A percentile compares a stretch with the other conserved stretches of the same genome.
phyloP scores from a whole-genome alignment of 148 eudicot genomes.

The Silene latifolia region DNA sequence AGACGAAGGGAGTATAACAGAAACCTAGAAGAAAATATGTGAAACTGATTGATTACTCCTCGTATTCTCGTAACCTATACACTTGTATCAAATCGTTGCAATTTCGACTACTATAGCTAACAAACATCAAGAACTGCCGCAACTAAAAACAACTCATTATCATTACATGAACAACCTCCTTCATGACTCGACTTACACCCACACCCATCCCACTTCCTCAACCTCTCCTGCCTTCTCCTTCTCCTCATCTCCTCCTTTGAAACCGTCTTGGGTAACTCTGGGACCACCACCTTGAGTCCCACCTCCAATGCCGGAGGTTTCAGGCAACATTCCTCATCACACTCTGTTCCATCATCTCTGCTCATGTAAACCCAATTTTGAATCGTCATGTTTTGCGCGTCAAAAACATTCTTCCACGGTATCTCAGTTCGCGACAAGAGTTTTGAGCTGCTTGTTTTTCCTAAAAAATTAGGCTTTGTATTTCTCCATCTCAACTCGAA shows the following conservation, averaged over 20 bases:
- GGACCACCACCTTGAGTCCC: conserved; percentile 29
- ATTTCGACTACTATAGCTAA: too few species aligned
- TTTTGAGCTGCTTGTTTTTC: conserved; percentile 19
- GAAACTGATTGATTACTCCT: too few species aligned
- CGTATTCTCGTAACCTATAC: too few species aligned
- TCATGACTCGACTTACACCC: conserved; percentile 25
- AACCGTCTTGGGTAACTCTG: not conserved
- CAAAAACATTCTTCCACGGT: conserved; percentile 43
- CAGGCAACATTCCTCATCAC: not conserved
- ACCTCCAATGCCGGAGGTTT: conserved; percentile 49
- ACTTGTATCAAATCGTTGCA: too few species aligned
- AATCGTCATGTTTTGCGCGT: conserved; percentile 35
- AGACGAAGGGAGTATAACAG: too few species aligned
- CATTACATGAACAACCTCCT: conserved; percentile 26
- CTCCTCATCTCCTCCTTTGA: conserved; percentile 11
- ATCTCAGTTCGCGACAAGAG: conserved; percentile 46
- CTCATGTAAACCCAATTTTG: conserved; percentile 44
- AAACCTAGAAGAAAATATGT: too few species aligned
- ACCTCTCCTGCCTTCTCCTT: conserved; percentile 16
- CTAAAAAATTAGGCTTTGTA: not conserved
- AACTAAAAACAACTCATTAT: conserved; percentile 31
- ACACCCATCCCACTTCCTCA: conserved; percentile 32
- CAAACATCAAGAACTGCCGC: conserved; percentile 32
- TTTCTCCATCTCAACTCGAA: conserved; percentile 46
- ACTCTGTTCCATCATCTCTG: not conserved